phyloP scores from a whole-genome alignment of 129 eudicot species.

The Arctium minus region DNA sequence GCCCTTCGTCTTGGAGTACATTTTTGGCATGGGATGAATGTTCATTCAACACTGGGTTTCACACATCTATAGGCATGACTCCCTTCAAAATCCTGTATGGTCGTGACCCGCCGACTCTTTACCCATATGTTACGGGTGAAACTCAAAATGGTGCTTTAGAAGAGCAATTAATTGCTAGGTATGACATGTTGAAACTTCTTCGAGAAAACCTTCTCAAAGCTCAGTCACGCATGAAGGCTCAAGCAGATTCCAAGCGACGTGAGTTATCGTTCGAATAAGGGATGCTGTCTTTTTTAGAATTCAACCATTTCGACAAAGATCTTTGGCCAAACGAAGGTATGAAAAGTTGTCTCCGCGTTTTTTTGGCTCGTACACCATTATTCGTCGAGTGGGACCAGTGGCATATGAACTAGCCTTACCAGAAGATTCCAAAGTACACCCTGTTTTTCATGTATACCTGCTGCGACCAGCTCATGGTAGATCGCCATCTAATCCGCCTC shows the following conservation, averaged over 20 bases:
- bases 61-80: neutral
- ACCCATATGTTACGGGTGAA: neutral
- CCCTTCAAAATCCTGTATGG: neutral
- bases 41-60: neutral
- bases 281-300: neutral
- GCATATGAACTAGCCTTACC: constrained; percentile 17
- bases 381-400: neutral
- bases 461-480: neutral
- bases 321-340: neutral
- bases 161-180: neutral
- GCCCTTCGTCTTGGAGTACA: too few species aligned
- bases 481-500: neutral
- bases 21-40: too few species aligned
- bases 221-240: neutral
- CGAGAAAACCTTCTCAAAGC: neutral
- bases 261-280: constrained; percentile 8
- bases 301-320: neutral
- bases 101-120: neutral
- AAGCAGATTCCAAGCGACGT: neutral
- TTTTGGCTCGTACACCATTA: constrained; percentile 1
- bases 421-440: neutral
- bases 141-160: neutral
- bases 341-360: constrained; percentile 13
- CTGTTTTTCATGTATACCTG: constrained; percentile 3
- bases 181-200: constrained; percentile 15